A percentile compares a stretch with the other conserved stretches of the same genome.
These are phyloP conservation scores for Fusarium temperatum DNA, from an alignment of 2,329 filamentous ascomycete genomes.

Conservation along the genomic window DNA sequence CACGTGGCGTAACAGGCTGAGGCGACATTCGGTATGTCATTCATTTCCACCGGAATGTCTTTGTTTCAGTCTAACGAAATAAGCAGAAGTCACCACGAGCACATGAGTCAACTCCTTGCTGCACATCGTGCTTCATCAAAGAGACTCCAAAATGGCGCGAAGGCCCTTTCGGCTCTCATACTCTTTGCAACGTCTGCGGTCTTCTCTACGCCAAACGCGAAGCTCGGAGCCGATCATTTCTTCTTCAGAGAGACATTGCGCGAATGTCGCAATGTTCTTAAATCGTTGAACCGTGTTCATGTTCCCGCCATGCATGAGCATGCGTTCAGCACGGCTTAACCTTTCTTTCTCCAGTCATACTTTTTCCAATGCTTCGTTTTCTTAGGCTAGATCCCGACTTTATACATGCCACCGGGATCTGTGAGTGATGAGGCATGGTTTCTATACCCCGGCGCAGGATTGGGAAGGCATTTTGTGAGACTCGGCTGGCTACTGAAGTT, in stretches of 20 bases:
- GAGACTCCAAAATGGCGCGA: constrained; percentile 18
- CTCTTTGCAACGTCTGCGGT: constrained; percentile 16
- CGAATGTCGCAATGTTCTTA: not conserved
- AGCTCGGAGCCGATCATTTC: not conserved
- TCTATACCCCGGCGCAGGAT: constrained; percentile 22
- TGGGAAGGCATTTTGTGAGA: constrained; percentile 11
- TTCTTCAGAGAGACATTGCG: not conserved
- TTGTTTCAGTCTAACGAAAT: not conserved
- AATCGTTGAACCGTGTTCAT: not conserved
- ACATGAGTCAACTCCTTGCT: not conserved
- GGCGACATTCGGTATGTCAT: constrained; percentile 8
- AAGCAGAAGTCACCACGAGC: not conserved
- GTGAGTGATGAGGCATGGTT: constrained; percentile 20
- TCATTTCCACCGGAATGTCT: not conserved
- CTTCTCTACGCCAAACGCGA: constrained; percentile 11
- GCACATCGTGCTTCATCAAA: constrained; percentile 18
- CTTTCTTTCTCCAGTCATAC: not conserved
- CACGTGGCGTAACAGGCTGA: constrained; percentile 18
- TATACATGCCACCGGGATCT: not conserved
- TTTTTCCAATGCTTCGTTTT: not conserved
- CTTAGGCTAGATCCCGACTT: not conserved
- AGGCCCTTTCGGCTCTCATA: constrained; percentile 18
- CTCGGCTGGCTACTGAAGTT: constrained; percentile 10
- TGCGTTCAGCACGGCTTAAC: not conserved
- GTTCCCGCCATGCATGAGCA: not conserved